Evolutionary conservation across 2,329 filamentous ascomycete species (phyloP).

Genomic region (Verticillium tricorpus): DNA sequence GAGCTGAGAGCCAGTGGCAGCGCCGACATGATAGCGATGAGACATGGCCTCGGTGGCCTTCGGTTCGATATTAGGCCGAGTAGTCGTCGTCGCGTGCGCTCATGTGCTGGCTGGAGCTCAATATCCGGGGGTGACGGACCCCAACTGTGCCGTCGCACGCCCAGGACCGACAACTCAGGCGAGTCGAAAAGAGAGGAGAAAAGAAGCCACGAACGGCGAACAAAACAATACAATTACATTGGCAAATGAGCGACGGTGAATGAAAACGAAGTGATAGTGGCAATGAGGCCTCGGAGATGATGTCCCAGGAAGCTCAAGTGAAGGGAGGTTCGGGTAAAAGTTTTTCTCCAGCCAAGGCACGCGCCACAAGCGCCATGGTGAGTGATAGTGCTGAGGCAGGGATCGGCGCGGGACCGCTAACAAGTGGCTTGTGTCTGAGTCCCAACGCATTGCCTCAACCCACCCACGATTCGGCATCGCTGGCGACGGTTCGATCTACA

Average conservation of each 20-base stretch:
- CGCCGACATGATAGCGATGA: slow-evolving; percentile 9
- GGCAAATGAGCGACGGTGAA: neutral
- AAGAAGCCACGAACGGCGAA: neutral
- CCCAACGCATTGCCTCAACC: no score
- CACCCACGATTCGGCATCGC: no score
- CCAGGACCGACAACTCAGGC: neutral
- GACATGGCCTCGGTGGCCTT: slow-evolving; percentile 6
- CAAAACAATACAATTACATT: neutral
- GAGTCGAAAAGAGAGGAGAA: neutral
- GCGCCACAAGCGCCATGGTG: neutral
- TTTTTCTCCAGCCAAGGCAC: neutral
- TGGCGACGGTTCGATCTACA: no score
- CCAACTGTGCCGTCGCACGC: neutral
- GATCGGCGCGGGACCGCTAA: neutral
- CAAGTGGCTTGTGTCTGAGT: no score
- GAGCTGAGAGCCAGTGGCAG: slow-evolving; percentile 10
- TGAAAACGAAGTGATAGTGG: neutral
- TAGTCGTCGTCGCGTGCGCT: neutral
- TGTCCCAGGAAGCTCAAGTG: neutral
- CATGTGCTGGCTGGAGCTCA: neutral
- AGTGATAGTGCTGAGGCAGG: neutral
- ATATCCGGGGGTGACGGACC: neutral
- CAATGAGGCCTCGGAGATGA: neutral
- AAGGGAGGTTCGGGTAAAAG: neutral
- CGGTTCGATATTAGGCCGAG: neutral